A percentile compares a stretch with the other conserved stretches of the same genome.
Evolutionary conservation across 371 early-diverging fungal species (phyloP).

Genomic region (Batkoa obscura): DNA sequence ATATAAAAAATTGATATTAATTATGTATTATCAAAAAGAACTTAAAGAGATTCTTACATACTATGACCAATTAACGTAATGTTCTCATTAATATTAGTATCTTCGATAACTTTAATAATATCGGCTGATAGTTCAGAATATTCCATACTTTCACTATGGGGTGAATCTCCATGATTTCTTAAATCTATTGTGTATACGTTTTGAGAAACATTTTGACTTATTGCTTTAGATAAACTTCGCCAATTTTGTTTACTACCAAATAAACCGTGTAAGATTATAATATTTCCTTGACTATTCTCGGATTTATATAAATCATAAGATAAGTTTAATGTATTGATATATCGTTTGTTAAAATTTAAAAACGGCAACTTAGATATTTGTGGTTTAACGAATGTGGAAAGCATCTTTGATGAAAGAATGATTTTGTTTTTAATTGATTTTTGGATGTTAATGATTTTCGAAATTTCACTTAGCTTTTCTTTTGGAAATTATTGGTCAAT

Average conservation of each 20-base stretch:
- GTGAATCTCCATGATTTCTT: conserved; percentile 87
- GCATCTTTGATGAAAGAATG: no score
- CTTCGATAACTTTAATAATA: conserved; percentile 15
- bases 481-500: no score
- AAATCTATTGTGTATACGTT: conserved; percentile 59
- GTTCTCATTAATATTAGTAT: neutral
- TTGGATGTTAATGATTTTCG: no score
- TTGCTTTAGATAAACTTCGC: conserved; percentile 57
- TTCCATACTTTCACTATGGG: conserved; percentile 40
- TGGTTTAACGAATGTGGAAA: no score
- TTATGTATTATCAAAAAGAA: neutral
- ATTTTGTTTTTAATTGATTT: no score
- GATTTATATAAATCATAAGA: neutral
- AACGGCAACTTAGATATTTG: no score
- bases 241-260: conserved; percentile 93
- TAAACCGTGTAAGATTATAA: conserved; percentile 75
- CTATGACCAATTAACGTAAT: neutral
- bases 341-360: no score
- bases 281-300: conserved; percentile 14
- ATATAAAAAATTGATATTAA: neutral
- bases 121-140: conserved; percentile 66
- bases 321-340: neutral
- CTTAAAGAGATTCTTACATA: neutral
- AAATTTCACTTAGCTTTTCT: no score
- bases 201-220: conserved; percentile 32